These are phyloP conservation scores for Pyrus communis DNA, from an alignment of 306 rosid genomes.

Conservation along the genomic window DNA sequence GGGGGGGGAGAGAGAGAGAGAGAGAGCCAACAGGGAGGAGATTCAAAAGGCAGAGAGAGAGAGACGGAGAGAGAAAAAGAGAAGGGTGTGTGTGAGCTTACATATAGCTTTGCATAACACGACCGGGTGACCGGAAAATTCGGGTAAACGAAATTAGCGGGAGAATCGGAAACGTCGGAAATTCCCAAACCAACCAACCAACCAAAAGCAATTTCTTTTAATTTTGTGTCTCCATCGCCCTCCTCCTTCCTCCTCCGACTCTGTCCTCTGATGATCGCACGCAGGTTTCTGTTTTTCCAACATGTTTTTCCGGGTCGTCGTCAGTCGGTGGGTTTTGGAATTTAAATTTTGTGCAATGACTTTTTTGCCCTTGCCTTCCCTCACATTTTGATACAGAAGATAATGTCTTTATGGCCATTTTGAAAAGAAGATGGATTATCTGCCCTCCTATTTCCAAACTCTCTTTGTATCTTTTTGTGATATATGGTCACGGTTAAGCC, in stretches of 20 bases:
- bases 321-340: slow-evolving; percentile 3
- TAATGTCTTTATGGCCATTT: too few relatives aligned
- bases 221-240: not conserved
- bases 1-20: not conserved
- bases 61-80: slow-evolving; percentile 18
- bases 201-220: slow-evolving; percentile 7
- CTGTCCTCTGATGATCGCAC: not conserved
- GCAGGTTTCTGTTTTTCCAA: not conserved
- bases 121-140: slow-evolving; percentile 46
- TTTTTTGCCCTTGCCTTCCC: too few relatives aligned
- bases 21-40: slow-evolving; percentile 18
- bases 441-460: too few relatives aligned
- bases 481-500: too few relatives aligned
- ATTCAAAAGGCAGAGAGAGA: slow-evolving; percentile 26
- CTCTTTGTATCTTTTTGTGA: too few relatives aligned
- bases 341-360: too few relatives aligned
- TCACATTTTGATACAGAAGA: too few relatives aligned
- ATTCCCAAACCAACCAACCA: slow-evolving; percentile 35
- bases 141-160: slow-evolving; percentile 50
- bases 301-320: not conserved
- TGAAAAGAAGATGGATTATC: too few relatives aligned
- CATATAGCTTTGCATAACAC: slow-evolving; percentile 37
- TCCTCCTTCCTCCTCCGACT: not conserved
- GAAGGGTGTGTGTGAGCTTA: slow-evolving; percentile 38
- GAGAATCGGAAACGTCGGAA: slow-evolving; percentile 48